phyloP scores from a whole-genome alignment of 441 rosid genomes.

The Croton setiger region DNA sequence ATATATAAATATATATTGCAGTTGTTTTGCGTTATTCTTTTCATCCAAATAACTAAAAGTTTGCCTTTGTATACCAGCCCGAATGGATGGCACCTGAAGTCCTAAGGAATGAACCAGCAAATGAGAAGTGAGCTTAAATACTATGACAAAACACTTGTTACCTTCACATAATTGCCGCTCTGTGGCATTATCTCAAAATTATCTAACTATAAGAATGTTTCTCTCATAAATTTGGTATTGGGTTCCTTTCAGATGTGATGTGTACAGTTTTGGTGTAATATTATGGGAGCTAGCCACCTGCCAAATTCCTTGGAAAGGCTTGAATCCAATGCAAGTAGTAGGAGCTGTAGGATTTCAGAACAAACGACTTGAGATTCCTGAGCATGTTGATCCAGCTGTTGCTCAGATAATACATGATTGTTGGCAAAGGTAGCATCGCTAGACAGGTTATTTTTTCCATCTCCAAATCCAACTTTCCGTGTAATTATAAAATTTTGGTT shows the following conservation, averaged over 20 bases:
- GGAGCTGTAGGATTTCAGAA: conserved; percentile 99
- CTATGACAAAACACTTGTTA: neutral
- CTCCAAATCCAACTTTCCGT: neutral
- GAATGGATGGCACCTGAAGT: conserved; percentile 99
- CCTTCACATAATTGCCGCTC: neutral
- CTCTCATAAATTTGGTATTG: conserved; percentile 21
- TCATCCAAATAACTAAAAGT: conserved; percentile 9
- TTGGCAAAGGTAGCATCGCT: conserved; percentile 74
- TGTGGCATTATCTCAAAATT: conserved; percentile 11
- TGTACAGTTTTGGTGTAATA: conserved; percentile 98
- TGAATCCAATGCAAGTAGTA: conserved; percentile 99
- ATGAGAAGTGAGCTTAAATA: conserved; percentile 58
- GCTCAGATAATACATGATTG: conserved; percentile 82
- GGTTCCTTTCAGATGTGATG: conserved; percentile 74
- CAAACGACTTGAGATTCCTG: conserved; percentile 84
- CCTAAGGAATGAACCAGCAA: conserved; percentile 93
- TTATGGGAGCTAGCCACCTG: conserved; percentile 89
- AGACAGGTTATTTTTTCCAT: neutral
- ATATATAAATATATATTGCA: too few relatives aligned
- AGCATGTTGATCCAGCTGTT: conserved; percentile 58
- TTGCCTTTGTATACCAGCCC: conserved; percentile 59
- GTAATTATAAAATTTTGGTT: neutral
- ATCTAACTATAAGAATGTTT: conserved; percentile 7
- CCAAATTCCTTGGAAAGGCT: conserved; percentile 85
- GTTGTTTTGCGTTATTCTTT: conserved; percentile 8